Percentiles rank a stretch among this genome's conserved stretches.
Conservation (phyloP, 2,329 filamentous ascomycete species). For the Apiospora phragmitis region DNA sequence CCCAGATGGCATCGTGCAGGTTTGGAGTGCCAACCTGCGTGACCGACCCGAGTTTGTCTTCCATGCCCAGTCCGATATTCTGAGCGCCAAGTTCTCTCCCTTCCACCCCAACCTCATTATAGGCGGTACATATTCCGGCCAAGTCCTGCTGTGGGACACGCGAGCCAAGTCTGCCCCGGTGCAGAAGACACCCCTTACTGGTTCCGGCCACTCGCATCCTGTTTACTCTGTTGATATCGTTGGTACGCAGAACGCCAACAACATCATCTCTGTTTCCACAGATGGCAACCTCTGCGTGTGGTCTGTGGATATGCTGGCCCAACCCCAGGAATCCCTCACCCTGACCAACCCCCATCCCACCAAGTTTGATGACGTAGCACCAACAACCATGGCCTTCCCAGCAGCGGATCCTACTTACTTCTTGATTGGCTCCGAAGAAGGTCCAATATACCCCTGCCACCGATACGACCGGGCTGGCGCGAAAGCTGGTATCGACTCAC, state of each 20-base stretch:
- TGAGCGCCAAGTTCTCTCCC: conserved; percentile 96
- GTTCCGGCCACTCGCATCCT: conserved; percentile 92
- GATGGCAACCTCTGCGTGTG: conserved; percentile 96
- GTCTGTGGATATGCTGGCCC: conserved; percentile 96
- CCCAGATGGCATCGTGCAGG: conserved; percentile 87
- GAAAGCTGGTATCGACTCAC: conserved; percentile 90
- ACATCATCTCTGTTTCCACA: conserved; percentile 95
- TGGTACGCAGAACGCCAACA: conserved; percentile 97
- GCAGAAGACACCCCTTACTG: conserved; percentile 93
- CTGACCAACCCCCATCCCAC: conserved; percentile 82
- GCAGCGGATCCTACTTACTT: conserved; percentile 96
- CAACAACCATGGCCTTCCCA: conserved; percentile 92
- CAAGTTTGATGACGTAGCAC: conserved; percentile 91
- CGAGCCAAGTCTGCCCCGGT: conserved; percentile 86
- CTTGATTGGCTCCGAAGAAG: conserved; percentile 94
- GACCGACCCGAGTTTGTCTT: conserved; percentile 95
- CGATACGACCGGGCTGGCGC: conserved; percentile 96
- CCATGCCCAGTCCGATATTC: conserved; percentile 91
- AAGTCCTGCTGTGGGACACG: conserved; percentile 96
- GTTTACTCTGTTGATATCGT: conserved; percentile 96
- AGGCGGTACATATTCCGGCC: conserved; percentile 93
- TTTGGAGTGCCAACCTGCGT: conserved; percentile 96
- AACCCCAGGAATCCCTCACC: conserved; percentile 92
- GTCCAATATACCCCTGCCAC: conserved; percentile 93
- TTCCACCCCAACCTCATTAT: conserved; percentile 97